phyloP scores from a whole-genome alignment of 192 early-diverging fungal species.

The Backusella australiensis region DNA sequence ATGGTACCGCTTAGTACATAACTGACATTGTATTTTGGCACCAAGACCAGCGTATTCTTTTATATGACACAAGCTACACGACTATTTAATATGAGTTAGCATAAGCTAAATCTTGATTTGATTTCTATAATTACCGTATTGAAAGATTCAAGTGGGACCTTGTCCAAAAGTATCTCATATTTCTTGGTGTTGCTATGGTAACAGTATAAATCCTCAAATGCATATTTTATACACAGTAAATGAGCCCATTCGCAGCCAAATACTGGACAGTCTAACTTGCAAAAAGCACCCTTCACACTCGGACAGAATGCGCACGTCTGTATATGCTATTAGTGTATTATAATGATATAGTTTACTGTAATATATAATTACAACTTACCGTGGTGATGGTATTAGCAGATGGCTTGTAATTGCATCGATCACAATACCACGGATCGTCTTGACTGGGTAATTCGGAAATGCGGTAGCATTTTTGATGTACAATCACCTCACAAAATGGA shows the following conservation, averaged over 20 bases:
- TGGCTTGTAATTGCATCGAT: constrained; percentile 11
- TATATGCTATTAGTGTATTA: not conserved
- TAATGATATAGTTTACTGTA: not conserved
- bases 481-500: constrained; percentile 27
- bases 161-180: not conserved
- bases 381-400: not conserved
- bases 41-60: not conserved
- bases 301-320: constrained; percentile 27
- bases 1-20: not conserved
- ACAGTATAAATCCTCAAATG: not conserved
- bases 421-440: constrained; percentile 24
- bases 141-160: not conserved
- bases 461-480: constrained; percentile 23
- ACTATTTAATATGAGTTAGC: not conserved
- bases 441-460: constrained; percentile 4
- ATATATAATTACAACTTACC: not conserved
- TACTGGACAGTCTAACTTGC: constrained; percentile 8
- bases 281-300: constrained; percentile 21
- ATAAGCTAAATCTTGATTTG: not conserved
- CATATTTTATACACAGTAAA: not conserved
- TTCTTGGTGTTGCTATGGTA: not conserved
- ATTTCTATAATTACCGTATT: not conserved
- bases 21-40: not conserved
- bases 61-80: not conserved
- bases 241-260: constrained; percentile 10